A percentile compares a stretch with the other conserved stretches of the same genome.
Evolutionary conservation across 2,329 filamentous ascomycete species (phyloP).

Genomic region (Orbilia javanica): DNA sequence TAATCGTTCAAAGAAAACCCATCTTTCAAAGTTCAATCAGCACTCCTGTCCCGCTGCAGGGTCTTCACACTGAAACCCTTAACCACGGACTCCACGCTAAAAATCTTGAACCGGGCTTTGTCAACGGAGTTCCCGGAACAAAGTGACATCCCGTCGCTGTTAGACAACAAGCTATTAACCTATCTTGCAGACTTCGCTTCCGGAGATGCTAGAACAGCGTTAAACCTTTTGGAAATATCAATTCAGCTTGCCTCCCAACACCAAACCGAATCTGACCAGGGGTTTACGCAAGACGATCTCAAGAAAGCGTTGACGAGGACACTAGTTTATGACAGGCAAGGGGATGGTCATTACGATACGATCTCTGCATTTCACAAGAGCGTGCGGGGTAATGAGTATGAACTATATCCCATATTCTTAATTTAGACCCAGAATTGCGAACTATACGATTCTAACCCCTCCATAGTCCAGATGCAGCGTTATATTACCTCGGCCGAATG

Average conservation of each 20-base stretch:
- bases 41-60: constrained; percentile 87
- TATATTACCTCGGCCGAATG: constrained; percentile 97
- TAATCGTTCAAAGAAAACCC: constrained; percentile 72
- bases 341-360: constrained; percentile 97
- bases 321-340: constrained; percentile 91
- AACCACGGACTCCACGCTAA: constrained; percentile 73
- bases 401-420: background rate
- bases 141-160: constrained; percentile 68
- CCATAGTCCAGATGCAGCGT: constrained; percentile 76
- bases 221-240: constrained; percentile 91
- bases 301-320: constrained; percentile 89
- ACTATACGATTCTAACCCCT: background rate
- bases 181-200: constrained; percentile 90
- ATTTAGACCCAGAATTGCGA: background rate
- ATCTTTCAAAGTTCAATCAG: constrained; percentile 89
- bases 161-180: constrained; percentile 80
- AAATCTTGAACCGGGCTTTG: constrained; percentile 35
- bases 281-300: constrained; percentile 78
- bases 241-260: constrained; percentile 70
- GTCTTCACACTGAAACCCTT: constrained; percentile 89
- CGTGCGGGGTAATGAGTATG: constrained; percentile 80
- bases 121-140: constrained; percentile 38
- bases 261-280: background rate
- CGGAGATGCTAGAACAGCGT: constrained; percentile 89
- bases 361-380: constrained; percentile 98